Evolutionary conservation across 257 asterid species (phyloP).

Genomic region (Plectranthus barbatus): DNA sequence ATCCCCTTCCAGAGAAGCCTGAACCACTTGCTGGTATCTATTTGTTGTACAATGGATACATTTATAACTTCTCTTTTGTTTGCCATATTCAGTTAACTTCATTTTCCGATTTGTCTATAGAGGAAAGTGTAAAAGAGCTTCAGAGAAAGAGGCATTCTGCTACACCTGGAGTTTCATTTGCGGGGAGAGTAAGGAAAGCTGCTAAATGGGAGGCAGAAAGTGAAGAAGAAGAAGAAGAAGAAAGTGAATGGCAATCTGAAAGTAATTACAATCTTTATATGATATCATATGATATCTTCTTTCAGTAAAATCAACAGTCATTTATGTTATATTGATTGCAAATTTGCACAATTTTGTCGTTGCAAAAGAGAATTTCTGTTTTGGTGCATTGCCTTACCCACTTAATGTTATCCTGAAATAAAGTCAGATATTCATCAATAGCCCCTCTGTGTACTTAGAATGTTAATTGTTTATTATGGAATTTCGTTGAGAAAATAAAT

Average conservation of each 20-base stretch:
- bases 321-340: neutral
- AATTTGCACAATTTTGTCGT: neutral
- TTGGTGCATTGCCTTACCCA: neutral
- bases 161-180: conserved; percentile 64
- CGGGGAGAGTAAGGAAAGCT: conserved; percentile 81
- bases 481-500: conserved; percentile 8
- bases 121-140: conserved; percentile 79
- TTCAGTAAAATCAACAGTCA: conserved; percentile 3
- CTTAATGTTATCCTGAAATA: neutral
- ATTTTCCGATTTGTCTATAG: conserved; percentile 28
- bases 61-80: conserved; percentile 16
- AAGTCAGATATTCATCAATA: neutral
- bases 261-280: conserved; percentile 30
- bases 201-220: conserved; percentile 67
- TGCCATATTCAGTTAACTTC: conserved; percentile 13
- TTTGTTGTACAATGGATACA: conserved; percentile 6
- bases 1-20: conserved; percentile 94
- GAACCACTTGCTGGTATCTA: conserved; percentile 75
- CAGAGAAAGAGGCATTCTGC: conserved; percentile 87
- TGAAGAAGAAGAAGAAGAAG: conserved; percentile 78
- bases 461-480: too few species aligned
- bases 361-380: neutral
- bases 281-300: too few species aligned
- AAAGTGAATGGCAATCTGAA: conserved; percentile 83
- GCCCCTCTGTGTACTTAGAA: neutral